Conservation (phyloP, 116 monocot genomes). For the Posidonia oceanica region DNA sequence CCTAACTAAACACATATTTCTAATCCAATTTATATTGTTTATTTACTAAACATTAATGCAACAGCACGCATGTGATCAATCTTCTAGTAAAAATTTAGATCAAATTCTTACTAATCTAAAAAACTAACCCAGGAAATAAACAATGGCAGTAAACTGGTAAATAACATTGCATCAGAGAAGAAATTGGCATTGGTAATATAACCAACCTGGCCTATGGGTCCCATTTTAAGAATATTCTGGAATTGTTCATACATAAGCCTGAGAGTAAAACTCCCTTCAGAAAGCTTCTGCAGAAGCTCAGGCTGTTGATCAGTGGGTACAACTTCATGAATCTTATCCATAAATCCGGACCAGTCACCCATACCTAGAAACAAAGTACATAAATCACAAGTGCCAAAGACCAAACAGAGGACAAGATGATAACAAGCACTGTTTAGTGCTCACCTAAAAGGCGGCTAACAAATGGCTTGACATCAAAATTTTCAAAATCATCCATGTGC, state of each 20-base stretch:
- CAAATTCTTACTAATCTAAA: no score
- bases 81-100: no score
- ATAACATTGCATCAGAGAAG: not conserved
- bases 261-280: constrained; percentile 85
- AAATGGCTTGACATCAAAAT: constrained; percentile 98
- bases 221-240: constrained; percentile 92
- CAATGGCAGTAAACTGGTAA: no score
- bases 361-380: constrained; percentile 33
- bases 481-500: constrained; percentile 97
- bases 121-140: no score
- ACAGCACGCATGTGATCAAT: no score
- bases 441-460: constrained; percentile 94
- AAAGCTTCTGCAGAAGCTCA: constrained; percentile 83
- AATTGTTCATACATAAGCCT: constrained; percentile 96
- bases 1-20: no score
- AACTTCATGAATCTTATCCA: constrained; percentile 99
- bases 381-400: not conserved
- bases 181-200: not conserved
- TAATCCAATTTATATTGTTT: no score
- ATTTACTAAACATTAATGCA: no score
- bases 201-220: constrained; percentile 73
- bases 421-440: not conserved
- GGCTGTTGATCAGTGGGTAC: constrained; percentile 97
- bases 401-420: not conserved
- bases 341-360: constrained; percentile 98